Percentiles rank a stretch among this genome's conserved stretches.
These are phyloP conservation scores for Aspergillus uvarum DNA, from an alignment of 2,329 filamentous ascomycete genomes.

Conservation along the genomic window DNA sequence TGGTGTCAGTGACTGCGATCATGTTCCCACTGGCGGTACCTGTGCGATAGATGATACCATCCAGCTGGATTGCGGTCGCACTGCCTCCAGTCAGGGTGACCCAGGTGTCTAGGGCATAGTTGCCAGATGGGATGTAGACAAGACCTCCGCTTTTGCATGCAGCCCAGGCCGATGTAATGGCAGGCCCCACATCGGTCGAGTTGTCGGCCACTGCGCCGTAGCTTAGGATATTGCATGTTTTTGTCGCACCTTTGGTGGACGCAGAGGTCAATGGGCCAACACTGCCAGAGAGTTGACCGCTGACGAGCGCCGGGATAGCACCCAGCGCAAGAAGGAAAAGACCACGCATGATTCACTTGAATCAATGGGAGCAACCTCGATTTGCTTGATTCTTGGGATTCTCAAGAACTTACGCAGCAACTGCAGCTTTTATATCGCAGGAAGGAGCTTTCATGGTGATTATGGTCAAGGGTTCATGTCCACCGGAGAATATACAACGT, in stretches of 20 bases:
- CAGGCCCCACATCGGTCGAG: slow-evolving; percentile 52
- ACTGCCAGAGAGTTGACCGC: slow-evolving; percentile 16
- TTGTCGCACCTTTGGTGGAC: slow-evolving; percentile 11
- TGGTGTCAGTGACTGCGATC: slow-evolving; percentile 52
- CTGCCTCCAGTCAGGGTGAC: slow-evolving; percentile 49
- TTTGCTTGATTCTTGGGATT: background rate
- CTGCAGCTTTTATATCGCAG: background rate
- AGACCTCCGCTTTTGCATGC: slow-evolving; percentile 54
- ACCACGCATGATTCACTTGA: slow-evolving; percentile 7
- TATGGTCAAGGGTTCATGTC: background rate
- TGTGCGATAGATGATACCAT: slow-evolving; percentile 55
- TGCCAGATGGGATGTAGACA: slow-evolving; percentile 51
- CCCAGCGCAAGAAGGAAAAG: slow-evolving; percentile 4
- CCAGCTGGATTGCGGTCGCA: slow-evolving; percentile 53
- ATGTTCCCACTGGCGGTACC: slow-evolving; percentile 54
- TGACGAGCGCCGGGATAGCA: slow-evolving; percentile 11
- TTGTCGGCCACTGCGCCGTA: slow-evolving; percentile 55
- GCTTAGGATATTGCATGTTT: slow-evolving; percentile 53
- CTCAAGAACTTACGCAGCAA: background rate
- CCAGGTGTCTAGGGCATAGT: slow-evolving; percentile 53
- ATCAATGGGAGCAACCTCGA: background rate
- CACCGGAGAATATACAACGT: background rate
- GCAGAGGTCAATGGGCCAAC: slow-evolving; percentile 16
- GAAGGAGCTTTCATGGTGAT: background rate
- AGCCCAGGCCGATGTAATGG: slow-evolving; percentile 50